phyloP scores from a whole-genome alignment of 495 filamentous ascomycete genomes.

The Penicillium dipodomyicola region DNA sequence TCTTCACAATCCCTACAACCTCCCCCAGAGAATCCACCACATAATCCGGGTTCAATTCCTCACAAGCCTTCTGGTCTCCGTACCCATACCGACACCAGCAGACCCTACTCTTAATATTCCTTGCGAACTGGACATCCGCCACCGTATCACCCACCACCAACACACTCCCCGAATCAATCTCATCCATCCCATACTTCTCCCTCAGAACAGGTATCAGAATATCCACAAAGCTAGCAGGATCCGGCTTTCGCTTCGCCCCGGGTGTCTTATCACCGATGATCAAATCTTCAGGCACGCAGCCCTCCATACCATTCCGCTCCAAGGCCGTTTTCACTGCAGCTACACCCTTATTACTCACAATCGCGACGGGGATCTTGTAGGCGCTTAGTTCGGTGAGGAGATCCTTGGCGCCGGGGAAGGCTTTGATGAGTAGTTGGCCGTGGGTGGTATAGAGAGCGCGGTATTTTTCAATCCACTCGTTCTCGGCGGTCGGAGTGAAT shows the following conservation, averaged over 20 bases:
- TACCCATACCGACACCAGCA: conserved; percentile 31
- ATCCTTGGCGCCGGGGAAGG: conserved; percentile 23
- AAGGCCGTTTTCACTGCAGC: conserved; percentile 25
- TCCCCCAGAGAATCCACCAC: conserved; percentile 19
- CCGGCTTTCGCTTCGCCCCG: conserved; percentile 26
- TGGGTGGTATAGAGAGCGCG: conserved; percentile 27
- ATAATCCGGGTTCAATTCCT: conserved; percentile 16
- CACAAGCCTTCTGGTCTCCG: conserved; percentile 16
- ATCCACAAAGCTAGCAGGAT: conserved; percentile 26
- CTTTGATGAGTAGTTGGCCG: conserved; percentile 24
- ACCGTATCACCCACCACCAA: conserved; percentile 28
- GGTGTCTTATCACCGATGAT: conserved; percentile 28
- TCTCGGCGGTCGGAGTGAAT: conserved; percentile 14
- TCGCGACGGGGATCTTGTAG: conserved; percentile 20
- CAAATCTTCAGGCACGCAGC: conserved; percentile 18
- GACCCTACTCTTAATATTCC: conserved; percentile 18
- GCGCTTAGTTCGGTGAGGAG: conserved; percentile 18
- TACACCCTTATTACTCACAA: conserved; percentile 32
- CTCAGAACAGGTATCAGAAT: conserved; percentile 23
- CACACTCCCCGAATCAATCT: conserved; percentile 11
- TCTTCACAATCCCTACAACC: conserved; percentile 14
- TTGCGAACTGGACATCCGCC: conserved; percentile 25
- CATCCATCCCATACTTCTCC: neutral
- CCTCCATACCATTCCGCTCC: conserved; percentile 16
- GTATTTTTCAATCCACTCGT: conserved; percentile 24